Conservation (phyloP, 2,329 filamentous ascomycete genomes). For the Plectosphaerella plurivora region DNA sequence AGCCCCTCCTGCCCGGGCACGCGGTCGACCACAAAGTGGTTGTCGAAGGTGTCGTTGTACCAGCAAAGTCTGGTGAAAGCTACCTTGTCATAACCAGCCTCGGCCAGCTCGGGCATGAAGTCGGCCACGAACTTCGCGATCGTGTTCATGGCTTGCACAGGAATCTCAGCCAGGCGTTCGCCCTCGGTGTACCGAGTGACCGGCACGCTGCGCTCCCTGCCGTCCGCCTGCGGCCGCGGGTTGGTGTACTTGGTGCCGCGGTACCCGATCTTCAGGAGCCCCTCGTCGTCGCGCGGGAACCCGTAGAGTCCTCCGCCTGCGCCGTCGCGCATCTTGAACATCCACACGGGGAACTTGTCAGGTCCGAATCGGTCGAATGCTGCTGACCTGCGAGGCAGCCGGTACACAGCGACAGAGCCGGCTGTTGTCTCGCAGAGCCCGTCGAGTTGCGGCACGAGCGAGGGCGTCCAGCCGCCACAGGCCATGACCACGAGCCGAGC, state of each 20-base stretch:
- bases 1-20: slow-evolving; percentile 51
- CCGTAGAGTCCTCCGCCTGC: slow-evolving; percentile 18
- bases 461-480: slow-evolving; percentile 24
- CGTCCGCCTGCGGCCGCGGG: slow-evolving; percentile 25
- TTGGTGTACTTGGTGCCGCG: slow-evolving; percentile 32
- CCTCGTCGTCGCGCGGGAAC: slow-evolving; percentile 17
- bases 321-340: slow-evolving; percentile 13
- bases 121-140: slow-evolving; percentile 27
- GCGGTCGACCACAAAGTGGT: slow-evolving; percentile 40
- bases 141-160: slow-evolving; percentile 14
- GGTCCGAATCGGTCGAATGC: slow-evolving; percentile 10
- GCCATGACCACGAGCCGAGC: slow-evolving; percentile 32
- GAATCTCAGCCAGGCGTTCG: slow-evolving; percentile 12
- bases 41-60: slow-evolving; percentile 53
- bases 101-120: slow-evolving; percentile 35
- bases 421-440: slow-evolving; percentile 16
- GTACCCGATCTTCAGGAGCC: slow-evolving; percentile 22
- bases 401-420: slow-evolving; percentile 13
- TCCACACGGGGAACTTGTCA: slow-evolving; percentile 13
- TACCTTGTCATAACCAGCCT: slow-evolving; percentile 23
- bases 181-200: slow-evolving; percentile 22
- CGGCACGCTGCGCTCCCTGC: slow-evolving; percentile 30
- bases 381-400: slow-evolving; percentile 8
- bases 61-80: slow-evolving; percentile 47
- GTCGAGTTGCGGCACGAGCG: slow-evolving; percentile 12